These are phyloP conservation scores for Rhizopogon sp. DNA, from an alignment of 768 basidiomycete species.

Conservation along the genomic window DNA sequence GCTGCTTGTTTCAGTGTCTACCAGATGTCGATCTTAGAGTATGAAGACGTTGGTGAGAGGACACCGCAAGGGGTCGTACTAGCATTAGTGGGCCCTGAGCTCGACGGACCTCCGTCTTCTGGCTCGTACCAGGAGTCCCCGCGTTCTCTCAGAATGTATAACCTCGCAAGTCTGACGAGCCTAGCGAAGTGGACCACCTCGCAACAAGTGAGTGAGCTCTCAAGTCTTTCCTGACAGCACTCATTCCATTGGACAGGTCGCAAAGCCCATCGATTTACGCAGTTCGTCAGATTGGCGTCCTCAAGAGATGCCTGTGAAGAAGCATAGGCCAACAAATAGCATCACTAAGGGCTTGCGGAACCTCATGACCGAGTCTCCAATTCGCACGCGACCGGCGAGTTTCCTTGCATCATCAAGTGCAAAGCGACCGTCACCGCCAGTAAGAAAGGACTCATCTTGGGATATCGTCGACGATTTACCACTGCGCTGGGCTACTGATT, in stretches of 20 bases:
- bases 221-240: conserved; percentile 1
- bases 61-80: conserved; percentile 72
- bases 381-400: conserved; percentile 21
- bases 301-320: conserved; percentile 40
- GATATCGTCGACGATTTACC: conserved; percentile 72
- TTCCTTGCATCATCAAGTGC: conserved; percentile 25
- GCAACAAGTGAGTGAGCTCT: conserved; percentile 47
- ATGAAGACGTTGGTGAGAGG: conserved; percentile 49
- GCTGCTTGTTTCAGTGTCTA: conserved; percentile 45
- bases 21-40: conserved; percentile 74
- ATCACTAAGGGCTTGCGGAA: conserved; percentile 62
- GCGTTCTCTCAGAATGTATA: conserved; percentile 76
- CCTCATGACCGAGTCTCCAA: conserved; percentile 42
- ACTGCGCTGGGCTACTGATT: conserved; percentile 84
- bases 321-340: conserved; percentile 50
- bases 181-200: conserved; percentile 71
- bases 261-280: conserved; percentile 56
- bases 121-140: conserved; percentile 50
- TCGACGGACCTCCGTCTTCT: conserved; percentile 34
- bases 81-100: conserved; percentile 63
- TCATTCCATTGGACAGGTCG: conserved; percentile 34
- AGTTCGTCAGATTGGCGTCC: conserved; percentile 45
- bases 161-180: conserved; percentile 65
- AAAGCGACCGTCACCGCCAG: conserved; percentile 21
- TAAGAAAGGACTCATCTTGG: conserved; percentile 52